Conservation (phyloP, 176 grass and related monocot genomes). For the Eleusine coracana region DNA sequence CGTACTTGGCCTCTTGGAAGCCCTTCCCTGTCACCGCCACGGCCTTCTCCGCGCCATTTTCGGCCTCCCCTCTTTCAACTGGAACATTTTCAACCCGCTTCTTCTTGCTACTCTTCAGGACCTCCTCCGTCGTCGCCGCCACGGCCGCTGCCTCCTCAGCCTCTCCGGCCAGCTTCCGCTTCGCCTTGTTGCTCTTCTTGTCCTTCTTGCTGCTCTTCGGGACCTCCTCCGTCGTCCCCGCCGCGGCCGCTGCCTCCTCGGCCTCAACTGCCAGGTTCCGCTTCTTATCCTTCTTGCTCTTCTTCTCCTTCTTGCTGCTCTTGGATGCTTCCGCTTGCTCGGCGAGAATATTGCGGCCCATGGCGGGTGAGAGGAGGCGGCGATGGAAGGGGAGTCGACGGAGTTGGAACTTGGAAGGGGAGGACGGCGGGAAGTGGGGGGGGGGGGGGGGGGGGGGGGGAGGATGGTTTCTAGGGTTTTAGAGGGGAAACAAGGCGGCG, state of each 20-base stretch:
- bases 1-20: constrained; percentile 61
- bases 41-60: constrained; percentile 32
- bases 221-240: constrained; percentile 16
- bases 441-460: too few relatives aligned
- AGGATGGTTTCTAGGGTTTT: constrained; percentile 42
- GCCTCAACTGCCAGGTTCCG: constrained; percentile 42
- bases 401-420: neutral
- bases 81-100: constrained; percentile 19
- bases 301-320: constrained; percentile 46
- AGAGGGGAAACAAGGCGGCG: neutral
- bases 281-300: constrained; percentile 71
- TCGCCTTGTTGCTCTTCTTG: constrained; percentile 65
- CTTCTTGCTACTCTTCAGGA: constrained; percentile 34
- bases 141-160: neutral
- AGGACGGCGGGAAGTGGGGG: neutral
- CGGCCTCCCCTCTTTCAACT: neutral
- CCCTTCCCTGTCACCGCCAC: constrained; percentile 74
- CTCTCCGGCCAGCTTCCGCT: constrained; percentile 47
- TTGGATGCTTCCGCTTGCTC: constrained; percentile 31
- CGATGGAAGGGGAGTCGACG: neutral
- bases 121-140: constrained; percentile 18
- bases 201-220: constrained; percentile 43
- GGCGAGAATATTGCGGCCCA: constrained; percentile 38
- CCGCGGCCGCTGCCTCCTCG: neutral
- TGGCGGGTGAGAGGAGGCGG: neutral